These are phyloP conservation scores for Nidularia pulvinata DNA, from an alignment of 768 basidiomycete genomes.

Conservation along the genomic window DNA sequence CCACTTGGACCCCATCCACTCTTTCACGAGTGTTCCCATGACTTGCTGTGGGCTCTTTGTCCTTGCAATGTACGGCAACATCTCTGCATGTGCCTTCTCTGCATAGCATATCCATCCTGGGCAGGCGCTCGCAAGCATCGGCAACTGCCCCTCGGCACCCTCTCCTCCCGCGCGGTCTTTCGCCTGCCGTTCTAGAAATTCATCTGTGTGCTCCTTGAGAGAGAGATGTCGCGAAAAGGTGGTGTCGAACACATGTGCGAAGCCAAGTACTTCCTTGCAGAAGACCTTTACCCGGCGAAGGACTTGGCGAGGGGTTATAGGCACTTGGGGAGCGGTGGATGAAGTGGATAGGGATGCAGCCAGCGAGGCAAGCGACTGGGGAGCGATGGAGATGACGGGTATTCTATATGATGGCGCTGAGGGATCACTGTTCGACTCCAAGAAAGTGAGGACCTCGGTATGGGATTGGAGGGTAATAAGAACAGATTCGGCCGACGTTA, in stretches of 20 bases:
- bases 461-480: conserved; percentile 97
- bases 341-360: conserved; percentile 42
- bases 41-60: conserved; percentile 95
- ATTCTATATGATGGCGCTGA: conserved; percentile 41
- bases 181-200: conserved; percentile 74
- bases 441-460: conserved; percentile 83
- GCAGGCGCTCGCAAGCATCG: conserved; percentile 95
- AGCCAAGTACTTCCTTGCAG: conserved; percentile 65
- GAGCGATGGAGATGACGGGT: conserved; percentile 86
- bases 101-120: conserved; percentile 99
- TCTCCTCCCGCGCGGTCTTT: conserved; percentile 14
- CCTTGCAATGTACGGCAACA: conserved; percentile 86
- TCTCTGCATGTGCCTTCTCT: conserved; percentile 94
- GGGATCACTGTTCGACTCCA: conserved; percentile 48
- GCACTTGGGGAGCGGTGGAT: conserved; percentile 7
- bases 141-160: conserved; percentile 43
- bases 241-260: conserved; percentile 88
- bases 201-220: conserved; percentile 76
- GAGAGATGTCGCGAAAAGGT: conserved; percentile 92
- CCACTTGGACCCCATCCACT: conserved; percentile 75
- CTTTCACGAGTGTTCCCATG: conserved; percentile 93
- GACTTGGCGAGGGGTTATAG: conserved; percentile 48
- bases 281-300: conserved; percentile 75
- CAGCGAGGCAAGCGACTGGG: conserved; percentile 84
- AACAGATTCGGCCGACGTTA: conserved; percentile 97